Evolutionary conservation across 768 basidiomycete genomes (phyloP), one percentile per base, ranked within the genome.

Genomic region (Calocera cornea): DNA sequence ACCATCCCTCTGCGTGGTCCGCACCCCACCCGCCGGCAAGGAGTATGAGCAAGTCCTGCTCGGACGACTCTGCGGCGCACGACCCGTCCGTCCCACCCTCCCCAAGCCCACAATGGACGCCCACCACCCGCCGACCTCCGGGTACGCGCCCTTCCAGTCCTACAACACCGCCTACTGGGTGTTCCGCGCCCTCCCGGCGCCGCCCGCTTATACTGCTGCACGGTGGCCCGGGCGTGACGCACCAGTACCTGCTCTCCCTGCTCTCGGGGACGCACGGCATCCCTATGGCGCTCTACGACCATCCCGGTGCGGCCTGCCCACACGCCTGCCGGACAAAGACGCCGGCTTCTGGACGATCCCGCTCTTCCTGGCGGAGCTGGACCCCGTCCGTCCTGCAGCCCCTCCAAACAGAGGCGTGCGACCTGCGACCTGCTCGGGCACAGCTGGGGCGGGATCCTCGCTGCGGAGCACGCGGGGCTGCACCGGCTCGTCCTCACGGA

Each of bases 391-490:
- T 65, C 19, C 19, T 65, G 7, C 5, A 24, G 64, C 12, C 34
- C 2, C 36, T 65, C 10, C 12, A 31, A 14, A n/a, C 38, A 5
- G 19, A 41, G 22, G 72, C 75, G 33, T n/a, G n/a, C n/a, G n/a
- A n/a, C n/a, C n/a, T 86, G 80, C 70, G 77, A 80, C 41, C 68
- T 81, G 1, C 72, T 78, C 47, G 85, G 81, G 3, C 78, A 81
- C 74, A 74, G 81, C 70, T 72, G 78, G 75, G 69, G 81, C 77
- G 72, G 74, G 64, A 75, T 86, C 85, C 75, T 86, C 7, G 83
- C 76, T 0, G 69, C 75, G 7, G 60, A 49, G 33, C 44, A 41
- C 66, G 66, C 71, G 63, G 83, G 84, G 0, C 68, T 86, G 44
- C 76, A 77, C 68, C 77, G 76, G 54, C 77, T 84, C 50, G 69